These are phyloP conservation scores for Herpetomonas tarakana DNA, from an alignment of 208 protist species.

Conservation along the genomic window DNA sequence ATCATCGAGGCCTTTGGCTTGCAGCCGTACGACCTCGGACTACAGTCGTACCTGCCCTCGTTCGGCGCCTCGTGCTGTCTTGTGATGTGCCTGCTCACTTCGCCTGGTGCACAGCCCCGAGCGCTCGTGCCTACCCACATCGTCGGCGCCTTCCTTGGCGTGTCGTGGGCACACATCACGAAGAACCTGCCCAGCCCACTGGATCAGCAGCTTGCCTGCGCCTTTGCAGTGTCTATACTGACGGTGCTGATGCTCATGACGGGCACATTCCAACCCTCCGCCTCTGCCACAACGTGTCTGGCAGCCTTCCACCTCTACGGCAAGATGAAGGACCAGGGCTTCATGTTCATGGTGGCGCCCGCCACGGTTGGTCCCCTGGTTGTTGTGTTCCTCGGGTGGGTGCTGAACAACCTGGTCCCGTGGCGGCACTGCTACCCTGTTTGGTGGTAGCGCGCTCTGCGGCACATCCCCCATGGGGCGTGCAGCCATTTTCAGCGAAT, in stretches of 20 bases:
- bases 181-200: constrained; percentile 37
- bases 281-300: constrained; percentile 61
- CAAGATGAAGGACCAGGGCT: constrained; percentile 48
- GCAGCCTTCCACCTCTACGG: constrained; percentile 56
- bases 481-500: background rate
- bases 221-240: constrained; percentile 53
- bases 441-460: constrained; percentile 26
- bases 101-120: constrained; percentile 55
- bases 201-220: constrained; percentile 43
- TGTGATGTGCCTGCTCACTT: constrained; percentile 45
- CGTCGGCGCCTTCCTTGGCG: constrained; percentile 52
- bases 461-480: background rate
- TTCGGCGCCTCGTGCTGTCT: constrained; percentile 63
- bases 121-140: constrained; percentile 48
- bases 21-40: constrained; percentile 32
- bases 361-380: constrained; percentile 40
- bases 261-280: constrained; percentile 55
- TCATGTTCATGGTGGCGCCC: constrained; percentile 59
- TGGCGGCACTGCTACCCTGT: constrained; percentile 68
- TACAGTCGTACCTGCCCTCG: constrained; percentile 50
- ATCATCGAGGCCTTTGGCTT: constrained; percentile 49
- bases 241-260: constrained; percentile 47
- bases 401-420: constrained; percentile 57
- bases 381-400: constrained; percentile 41
- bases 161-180: constrained; percentile 53